Conservation (phyloP, 2,329 filamentous ascomycete species). For the Trichoderma afroharzianum region DNA sequence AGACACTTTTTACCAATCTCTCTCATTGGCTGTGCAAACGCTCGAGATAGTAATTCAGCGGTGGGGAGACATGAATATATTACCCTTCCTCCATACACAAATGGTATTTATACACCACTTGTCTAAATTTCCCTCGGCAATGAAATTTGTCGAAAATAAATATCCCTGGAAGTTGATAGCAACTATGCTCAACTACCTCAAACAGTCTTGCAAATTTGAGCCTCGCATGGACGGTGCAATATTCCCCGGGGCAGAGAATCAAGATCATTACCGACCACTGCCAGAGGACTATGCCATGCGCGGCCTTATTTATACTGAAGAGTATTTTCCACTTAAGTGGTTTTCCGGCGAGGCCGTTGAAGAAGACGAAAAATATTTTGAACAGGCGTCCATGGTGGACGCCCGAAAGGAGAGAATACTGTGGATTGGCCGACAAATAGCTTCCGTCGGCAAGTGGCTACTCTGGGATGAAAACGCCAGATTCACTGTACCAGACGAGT, state of each 20-base stretch:
- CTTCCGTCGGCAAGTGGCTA: slow-evolving; percentile 41
- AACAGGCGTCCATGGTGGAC: slow-evolving; percentile 55
- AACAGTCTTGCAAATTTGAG: slow-evolving; percentile 27
- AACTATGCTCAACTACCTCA: slow-evolving; percentile 37
- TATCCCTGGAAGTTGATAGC: slow-evolving; percentile 51
- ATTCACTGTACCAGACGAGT: slow-evolving; percentile 40
- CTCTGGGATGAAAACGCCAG: slow-evolving; percentile 38
- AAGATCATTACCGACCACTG: slow-evolving; percentile 50
- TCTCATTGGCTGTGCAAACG: slow-evolving; percentile 41
- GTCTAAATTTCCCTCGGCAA: slow-evolving; percentile 38
- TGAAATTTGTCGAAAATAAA: slow-evolving; percentile 39
- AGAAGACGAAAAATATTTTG: slow-evolving; percentile 65
- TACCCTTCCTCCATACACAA: slow-evolving; percentile 60
- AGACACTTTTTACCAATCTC: slow-evolving; percentile 35
- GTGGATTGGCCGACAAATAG: slow-evolving; percentile 52
- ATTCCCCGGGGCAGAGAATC: slow-evolving; percentile 47
- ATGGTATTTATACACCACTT: slow-evolving; percentile 56
- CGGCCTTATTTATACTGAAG: slow-evolving; percentile 58
- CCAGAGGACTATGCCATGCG: slow-evolving; percentile 67
- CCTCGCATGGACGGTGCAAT: slow-evolving; percentile 38
- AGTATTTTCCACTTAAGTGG: slow-evolving; percentile 57
- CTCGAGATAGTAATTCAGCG: slow-evolving; percentile 48
- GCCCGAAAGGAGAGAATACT: slow-evolving; percentile 58
- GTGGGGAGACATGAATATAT: slow-evolving; percentile 54
- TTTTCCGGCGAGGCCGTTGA: slow-evolving; percentile 57